Evolutionary conservation across 108 stramenopile genomes (phyloP).

Genomic region (Cylindrotheca closterium): DNA sequence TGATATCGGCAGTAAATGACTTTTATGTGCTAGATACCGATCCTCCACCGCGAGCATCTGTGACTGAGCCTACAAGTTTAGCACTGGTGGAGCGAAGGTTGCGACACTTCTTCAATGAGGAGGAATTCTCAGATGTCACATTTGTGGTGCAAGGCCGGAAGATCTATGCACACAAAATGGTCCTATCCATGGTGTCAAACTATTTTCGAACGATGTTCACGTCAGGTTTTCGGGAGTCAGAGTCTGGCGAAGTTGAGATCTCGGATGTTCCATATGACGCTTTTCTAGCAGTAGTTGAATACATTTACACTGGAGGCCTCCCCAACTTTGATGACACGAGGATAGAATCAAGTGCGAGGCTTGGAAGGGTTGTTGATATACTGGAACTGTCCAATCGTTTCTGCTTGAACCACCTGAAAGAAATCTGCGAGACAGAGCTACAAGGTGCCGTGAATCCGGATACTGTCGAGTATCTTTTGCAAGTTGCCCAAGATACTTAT

Average conservation of each 20-base stretch:
- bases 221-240: constrained; percentile 76
- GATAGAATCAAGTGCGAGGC: constrained; percentile 5
- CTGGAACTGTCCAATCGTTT: constrained; percentile 92
- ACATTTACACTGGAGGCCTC: constrained; percentile 84
- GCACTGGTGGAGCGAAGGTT: constrained; percentile 65
- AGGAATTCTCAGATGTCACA: constrained; percentile 89
- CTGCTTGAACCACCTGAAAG: constrained; percentile 91
- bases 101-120: constrained; percentile 78
- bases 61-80: constrained; percentile 66
- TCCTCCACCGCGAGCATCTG: constrained; percentile 62
- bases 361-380: constrained; percentile 67
- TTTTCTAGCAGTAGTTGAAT: constrained; percentile 87
- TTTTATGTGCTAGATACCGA: constrained; percentile 91
- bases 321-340: constrained; percentile 41
- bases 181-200: constrained; percentile 82
- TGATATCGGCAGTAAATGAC: constrained; percentile 49
- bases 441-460: constrained; percentile 65
- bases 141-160: constrained; percentile 86
- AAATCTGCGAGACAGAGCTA: constrained; percentile 77
- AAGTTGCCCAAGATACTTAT: constrained; percentile 83
- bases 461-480: constrained; percentile 69
- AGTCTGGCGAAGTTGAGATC: constrained; percentile 79
- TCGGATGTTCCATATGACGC: constrained; percentile 74
- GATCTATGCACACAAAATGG: constrained; percentile 87
- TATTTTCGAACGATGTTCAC: constrained; percentile 94